These are phyloP conservation scores for Xylaria venustula DNA, from an alignment of 495 filamentous ascomycete genomes.

Conservation along the genomic window DNA sequence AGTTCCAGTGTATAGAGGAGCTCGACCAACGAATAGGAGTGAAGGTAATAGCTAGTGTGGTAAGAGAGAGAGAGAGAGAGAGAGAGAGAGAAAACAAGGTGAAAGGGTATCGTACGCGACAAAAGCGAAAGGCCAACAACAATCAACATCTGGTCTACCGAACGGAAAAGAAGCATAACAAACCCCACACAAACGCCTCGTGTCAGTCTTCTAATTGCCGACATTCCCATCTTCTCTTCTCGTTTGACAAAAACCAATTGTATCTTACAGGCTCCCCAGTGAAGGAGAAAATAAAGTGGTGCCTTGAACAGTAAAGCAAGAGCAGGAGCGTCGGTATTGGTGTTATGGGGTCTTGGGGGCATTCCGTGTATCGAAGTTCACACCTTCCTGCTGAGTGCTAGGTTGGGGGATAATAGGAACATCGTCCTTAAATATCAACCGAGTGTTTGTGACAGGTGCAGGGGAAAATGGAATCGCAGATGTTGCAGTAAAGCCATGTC, in stretches of 20 bases:
- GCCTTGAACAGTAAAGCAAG: neutral
- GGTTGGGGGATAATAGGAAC: slow-evolving; percentile 9
- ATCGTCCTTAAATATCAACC: slow-evolving; percentile 10
- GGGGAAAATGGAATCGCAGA: slow-evolving; percentile 37
- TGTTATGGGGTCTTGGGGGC: slow-evolving; percentile 30
- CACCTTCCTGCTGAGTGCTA: slow-evolving; percentile 12
- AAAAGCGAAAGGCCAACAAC: neutral
- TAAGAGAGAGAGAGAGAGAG: neutral
- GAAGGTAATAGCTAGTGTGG: neutral
- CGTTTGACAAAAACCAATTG: too few relatives aligned
- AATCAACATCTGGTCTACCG: neutral
- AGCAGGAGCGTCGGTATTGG: neutral
- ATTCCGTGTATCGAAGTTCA: slow-evolving; percentile 21
- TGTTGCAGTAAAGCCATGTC: slow-evolving; percentile 33
- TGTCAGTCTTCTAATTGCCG: neutral
- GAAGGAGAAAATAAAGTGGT: neutral
- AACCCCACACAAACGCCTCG: neutral
- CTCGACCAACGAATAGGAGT: neutral
- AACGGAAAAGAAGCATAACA: neutral
- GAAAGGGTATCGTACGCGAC: slow-evolving; percentile 12
- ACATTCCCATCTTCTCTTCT: too few relatives aligned
- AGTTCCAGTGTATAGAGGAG: neutral
- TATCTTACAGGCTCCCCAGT: too few relatives aligned
- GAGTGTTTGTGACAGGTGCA: slow-evolving; percentile 9
- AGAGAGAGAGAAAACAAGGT: too few relatives aligned